Base-by-base conservation (phyloP, 768 basidiomycete species). In the Termitomyces sp. region DNA sequence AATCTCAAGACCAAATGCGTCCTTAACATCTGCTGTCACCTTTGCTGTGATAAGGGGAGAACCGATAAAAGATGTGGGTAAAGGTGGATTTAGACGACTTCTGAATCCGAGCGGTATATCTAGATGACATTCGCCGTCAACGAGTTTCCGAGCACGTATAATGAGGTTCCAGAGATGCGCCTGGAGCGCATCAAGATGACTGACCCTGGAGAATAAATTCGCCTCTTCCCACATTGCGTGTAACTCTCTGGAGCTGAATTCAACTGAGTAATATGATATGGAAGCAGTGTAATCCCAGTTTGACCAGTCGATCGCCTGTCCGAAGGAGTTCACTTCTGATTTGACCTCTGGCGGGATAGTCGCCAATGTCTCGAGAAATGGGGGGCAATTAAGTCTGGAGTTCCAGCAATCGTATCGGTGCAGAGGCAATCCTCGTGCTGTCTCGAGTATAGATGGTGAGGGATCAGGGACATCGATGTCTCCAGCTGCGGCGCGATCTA, bases 151-250 rank as follows among this genome's bases (percentile, higher is more conserved):
- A 20, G 71, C 72, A 46, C 69, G 66, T 46, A 71, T 68, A 36
- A 74, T 63, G n/a, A 65, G 62, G 9, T 57, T 55, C 74, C 75
- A 76, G 6, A 76, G 41, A 58, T 72, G 71, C 3, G 73, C 72
- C 26, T 71, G 68, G 20, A 75, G 67, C 9, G 69, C 68, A 61
- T 74, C 73, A 24, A 72, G 67, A 58, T 70, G 69, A 57, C 72
- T 74, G 60, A 73, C 59, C 32, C 47, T 22, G n/a, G 56, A 49
- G 29, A 49, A 41, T 16, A 58, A 61, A 12, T 56, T 50, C 8
- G 69, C 68, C 22, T 63, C 69, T 43, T 65, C 54, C 70, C 72
- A 74, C 41, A 75, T 72, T n/a, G 64, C 61, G 6, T 65, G 49
- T 12, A 75, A 47, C 49, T 72, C 71, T 5, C 54, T 47, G 10